A percentile compares a stretch with the other conserved stretches of the same genome.
Conservation (phyloP, 495 filamentous ascomycete genomes). For the Xylaria castorea region DNA sequence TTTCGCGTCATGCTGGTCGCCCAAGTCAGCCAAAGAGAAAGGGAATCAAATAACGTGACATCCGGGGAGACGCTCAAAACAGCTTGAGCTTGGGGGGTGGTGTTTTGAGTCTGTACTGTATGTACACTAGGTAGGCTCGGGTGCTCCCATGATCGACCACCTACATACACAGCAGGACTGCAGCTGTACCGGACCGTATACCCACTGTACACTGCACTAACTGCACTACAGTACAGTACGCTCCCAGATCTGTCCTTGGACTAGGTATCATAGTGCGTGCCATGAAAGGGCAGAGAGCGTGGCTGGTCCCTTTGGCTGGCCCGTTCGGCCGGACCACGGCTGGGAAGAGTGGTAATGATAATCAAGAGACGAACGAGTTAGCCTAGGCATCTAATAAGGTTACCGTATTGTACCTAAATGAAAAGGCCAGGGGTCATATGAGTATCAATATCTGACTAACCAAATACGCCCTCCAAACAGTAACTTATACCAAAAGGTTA, state of each 20-base stretch:
- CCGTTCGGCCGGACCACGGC: neutral
- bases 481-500: too few species aligned
- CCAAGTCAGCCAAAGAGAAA: slow-evolving; percentile 26
- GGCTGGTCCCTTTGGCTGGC: neutral
- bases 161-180: neutral
- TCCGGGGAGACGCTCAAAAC: slow-evolving; percentile 18
- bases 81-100: slow-evolving; percentile 18
- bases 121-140: neutral
- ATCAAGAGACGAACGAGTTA: neutral
- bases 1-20: slow-evolving; percentile 30
- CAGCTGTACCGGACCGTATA: neutral
- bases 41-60: slow-evolving; percentile 21
- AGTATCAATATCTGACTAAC: slow-evolving; percentile 7
- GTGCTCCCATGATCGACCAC: slow-evolving; percentile 4
- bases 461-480: neutral
- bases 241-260: neutral
- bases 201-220: neutral
- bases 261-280: neutral
- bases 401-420: neutral
- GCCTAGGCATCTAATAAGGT: neutral
- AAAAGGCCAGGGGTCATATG: neutral
- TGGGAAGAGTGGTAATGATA: slow-evolving; percentile 1
- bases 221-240: neutral
- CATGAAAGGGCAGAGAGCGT: neutral
- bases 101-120: neutral